Conservation (phyloP, 192 early-diverging fungal genomes). For the Oehlia diaphana region DNA sequence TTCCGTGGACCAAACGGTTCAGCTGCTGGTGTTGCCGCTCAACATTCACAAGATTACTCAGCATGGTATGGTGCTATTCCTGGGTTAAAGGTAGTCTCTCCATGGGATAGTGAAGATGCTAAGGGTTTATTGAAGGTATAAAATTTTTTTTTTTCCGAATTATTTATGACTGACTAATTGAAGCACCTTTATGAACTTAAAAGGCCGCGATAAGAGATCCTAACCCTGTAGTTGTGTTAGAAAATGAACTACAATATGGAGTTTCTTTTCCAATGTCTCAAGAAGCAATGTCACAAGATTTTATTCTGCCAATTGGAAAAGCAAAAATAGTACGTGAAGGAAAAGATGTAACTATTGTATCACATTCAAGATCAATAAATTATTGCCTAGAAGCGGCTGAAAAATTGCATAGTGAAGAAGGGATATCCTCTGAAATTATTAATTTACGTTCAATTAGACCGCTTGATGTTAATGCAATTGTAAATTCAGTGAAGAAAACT, state of each 20-base stretch:
- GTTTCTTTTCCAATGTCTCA: conserved; percentile 79
- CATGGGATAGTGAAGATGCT: conserved; percentile 95
- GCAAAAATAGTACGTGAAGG: conserved; percentile 76
- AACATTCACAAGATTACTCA: conserved; percentile 98
- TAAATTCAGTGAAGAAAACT: conserved; percentile 96
- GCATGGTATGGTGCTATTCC: conserved; percentile 98
- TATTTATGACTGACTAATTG: neutral
- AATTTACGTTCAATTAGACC: conserved; percentile 98
- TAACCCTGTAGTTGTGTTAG: conserved; percentile 94
- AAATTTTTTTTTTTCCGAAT: neutral
- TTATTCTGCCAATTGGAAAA: conserved; percentile 92
- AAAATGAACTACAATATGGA: conserved; percentile 99
- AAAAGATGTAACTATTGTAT: conserved; percentile 88
- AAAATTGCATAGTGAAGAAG: conserved; percentile 77
- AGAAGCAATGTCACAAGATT: conserved; percentile 69
- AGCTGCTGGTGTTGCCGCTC: conserved; percentile 94
- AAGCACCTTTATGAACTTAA: neutral
- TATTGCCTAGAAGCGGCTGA: conserved; percentile 87
- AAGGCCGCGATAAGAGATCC: conserved; percentile 95
- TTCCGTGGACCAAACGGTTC: conserved; percentile 99
- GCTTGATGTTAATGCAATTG: conserved; percentile 87
- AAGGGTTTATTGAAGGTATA: conserved; percentile 89
- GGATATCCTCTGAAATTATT: conserved; percentile 84
- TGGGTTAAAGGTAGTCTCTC: conserved; percentile 94
- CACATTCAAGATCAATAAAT: conserved; percentile 89